phyloP scores from a whole-genome alignment of 768 basidiomycete genomes.

The Mycena filopes region DNA sequence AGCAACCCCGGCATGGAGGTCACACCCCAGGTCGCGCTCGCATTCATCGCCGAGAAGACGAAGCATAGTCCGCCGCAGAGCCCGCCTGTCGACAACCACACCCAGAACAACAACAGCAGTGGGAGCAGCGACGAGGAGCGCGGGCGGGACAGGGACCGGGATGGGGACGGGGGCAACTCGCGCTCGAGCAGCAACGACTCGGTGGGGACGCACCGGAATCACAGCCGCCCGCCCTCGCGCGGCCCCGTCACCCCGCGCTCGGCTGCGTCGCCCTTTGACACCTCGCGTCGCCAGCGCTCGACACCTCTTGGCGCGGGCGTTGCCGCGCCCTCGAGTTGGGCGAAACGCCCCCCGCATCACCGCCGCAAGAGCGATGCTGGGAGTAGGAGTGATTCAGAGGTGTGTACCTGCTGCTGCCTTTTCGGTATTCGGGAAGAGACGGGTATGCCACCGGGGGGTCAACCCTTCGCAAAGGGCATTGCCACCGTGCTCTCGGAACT shows the following conservation, averaged over 20 bases:
- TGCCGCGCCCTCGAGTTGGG: conserved; percentile 79
- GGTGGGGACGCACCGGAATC: conserved; percentile 51
- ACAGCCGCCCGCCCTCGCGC: conserved; percentile 64
- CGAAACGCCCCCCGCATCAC: conserved; percentile 69
- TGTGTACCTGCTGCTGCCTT: conserved; percentile 43
- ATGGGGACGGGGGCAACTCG: conserved; percentile 38
- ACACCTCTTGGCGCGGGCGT: conserved; percentile 62
- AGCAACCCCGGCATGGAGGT: conserved; percentile 72
- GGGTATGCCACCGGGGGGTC: too few relatives aligned
- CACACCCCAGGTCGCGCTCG: conserved; percentile 72
- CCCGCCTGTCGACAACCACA: conserved; percentile 43
- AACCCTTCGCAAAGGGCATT: too few relatives aligned
- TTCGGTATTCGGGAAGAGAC: too few relatives aligned
- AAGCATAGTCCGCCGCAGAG: conserved; percentile 56
- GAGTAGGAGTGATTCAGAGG: conserved; percentile 83
- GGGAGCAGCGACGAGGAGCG: conserved; percentile 47
- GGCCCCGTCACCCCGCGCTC: conserved; percentile 68
- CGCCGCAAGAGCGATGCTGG: conserved; percentile 82
- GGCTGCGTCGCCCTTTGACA: conserved; percentile 74
- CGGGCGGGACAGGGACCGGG: conserved; percentile 42
- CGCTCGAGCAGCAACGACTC: conserved; percentile 73
- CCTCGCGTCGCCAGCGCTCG: conserved; percentile 74
- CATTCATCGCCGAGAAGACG: conserved; percentile 72
- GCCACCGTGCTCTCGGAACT: too few relatives aligned
- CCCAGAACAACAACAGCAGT: too few relatives aligned